Conservation (phyloP, 148 eudicot genomes). For the Amaranthus hypochondriacus region DNA sequence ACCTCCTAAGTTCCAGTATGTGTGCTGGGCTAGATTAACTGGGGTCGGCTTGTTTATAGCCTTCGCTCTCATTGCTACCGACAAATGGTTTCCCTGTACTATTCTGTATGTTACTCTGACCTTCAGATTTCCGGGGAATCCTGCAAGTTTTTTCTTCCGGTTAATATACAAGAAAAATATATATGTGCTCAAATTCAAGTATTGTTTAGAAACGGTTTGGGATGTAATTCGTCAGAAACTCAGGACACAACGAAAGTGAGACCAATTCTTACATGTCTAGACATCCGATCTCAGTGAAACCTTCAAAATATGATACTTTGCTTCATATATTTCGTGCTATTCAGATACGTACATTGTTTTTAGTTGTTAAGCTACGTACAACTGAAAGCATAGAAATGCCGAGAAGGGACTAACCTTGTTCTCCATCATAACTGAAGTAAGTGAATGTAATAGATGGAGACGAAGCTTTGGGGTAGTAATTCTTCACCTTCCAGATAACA, state of each 20-base stretch:
- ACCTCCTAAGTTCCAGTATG: slow-evolving; percentile 88
- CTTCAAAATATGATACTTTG: neutral
- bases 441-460: slow-evolving; percentile 49
- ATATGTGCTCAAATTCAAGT: no score
- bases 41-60: slow-evolving; percentile 78
- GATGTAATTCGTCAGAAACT: neutral
- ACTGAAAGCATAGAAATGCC: neutral
- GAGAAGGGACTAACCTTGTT: slow-evolving; percentile 42
- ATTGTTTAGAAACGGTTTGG: no score
- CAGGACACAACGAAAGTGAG: neutral
- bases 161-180: no score
- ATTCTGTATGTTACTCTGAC: slow-evolving; percentile 47
- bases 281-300: no score
- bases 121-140: slow-evolving; percentile 72
- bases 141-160: slow-evolving; percentile 24
- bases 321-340: neutral
- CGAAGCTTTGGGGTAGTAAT: slow-evolving; percentile 31
- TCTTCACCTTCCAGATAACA: slow-evolving; percentile 55
- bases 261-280: no score
- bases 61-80: slow-evolving; percentile 51
- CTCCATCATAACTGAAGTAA: slow-evolving; percentile 65
- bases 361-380: no score
- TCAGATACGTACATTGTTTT: no score
- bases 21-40: slow-evolving; percentile 73
- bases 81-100: slow-evolving; percentile 23